Evolutionary conservation across 768 basidiomycete genomes (phyloP), one percentile per base, ranked within the genome.

Genomic region (Amanita inopinata): DNA sequence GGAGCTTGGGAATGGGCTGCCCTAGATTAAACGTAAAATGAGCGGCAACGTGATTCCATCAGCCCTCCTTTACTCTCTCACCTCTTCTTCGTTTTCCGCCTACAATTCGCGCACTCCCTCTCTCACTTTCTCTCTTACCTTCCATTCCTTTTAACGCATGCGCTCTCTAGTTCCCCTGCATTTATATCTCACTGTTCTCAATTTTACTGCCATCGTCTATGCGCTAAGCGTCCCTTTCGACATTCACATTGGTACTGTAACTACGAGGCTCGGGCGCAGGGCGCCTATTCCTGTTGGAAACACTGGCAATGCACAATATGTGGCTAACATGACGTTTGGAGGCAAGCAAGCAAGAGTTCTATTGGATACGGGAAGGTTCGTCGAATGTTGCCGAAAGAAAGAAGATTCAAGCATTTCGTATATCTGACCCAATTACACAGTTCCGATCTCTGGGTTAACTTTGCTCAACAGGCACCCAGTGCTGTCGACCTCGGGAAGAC

Each of bases 301-400:
- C 60, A 78, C 72, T 0, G 76, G 75, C 50, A 86, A 88, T 62
- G 68, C 77, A 0, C 76, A 84, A 53, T 88, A 88, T 54, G 74
- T 80, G 38, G 65, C 72, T 30, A 85, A 83, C 52, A 69, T 88
- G 48, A 82, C 80, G 11, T 60, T 88, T 32, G 80, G 74, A 11
- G 80, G 80, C 12, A 60, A 60, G 15, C 53, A 61, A 3, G 61
- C 82, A 48, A 66, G 70, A 17, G 80, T 87, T 39, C 63, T 84
- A 51, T 59, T 88, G 40, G 85, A 88, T 55, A 86, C 83, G 5
- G 85, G 85, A 61, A 87, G 84, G 83, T 80, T 12, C 23, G 33
- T 25, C 31, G 15, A 7, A 28, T 28, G 7, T 28, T 28, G n/a
- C n/a, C n/a, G 15, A 22, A 18, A 10, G 4, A 3, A 27, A 22